Evolutionary conservation across 805 yeast genomes (phyloP), one percentile per base, ranked within the genome.

Genomic region (Cyberlindnera amylophila): DNA sequence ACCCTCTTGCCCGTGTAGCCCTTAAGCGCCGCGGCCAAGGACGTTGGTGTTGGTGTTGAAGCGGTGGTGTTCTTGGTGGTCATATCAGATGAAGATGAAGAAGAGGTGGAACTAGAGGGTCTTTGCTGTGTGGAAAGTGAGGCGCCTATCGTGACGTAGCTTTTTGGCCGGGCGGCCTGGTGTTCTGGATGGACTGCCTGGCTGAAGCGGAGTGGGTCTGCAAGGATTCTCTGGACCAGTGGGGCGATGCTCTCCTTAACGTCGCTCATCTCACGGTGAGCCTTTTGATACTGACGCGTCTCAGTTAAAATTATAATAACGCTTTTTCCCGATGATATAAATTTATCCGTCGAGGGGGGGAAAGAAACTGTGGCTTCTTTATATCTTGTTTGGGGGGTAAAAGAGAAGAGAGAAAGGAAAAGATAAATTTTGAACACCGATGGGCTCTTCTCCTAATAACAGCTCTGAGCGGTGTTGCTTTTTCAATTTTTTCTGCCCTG

Each of bases 191-290:
- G 65, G 49, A 71, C 75, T 13, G 86, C 89, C 4, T 78, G 69
- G 41, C 74, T 78, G 61, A 86, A 87, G 23, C 69, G 69, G 39
- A 82, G 59, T 9, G 88, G 89, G 43, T 76, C 75, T 23, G 80
- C 63, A 32, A 81, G 66, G 42, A 82, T 70, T 53, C 84, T 69
- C 53, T 80, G 86, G 45, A 81, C 75, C 34, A 79, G 59, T n/a
- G 86, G 86, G 38, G 75, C 69, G 23, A 63, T 54, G 41, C 58
- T 61, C 37, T 57, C 65, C 38, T 62, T 57, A 31, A 57, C 52
- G 19, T 57, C 46, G 44, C 54, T 48, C 59, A 57, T 55, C 28
- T 21, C 24, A 21, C 24, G 24, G n/a, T n/a, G n/a, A n/a, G n/a
- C n/a, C n/a, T n/a, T n/a, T n/a, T n/a, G n/a, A n/a, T n/a, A 21